These are phyloP conservation scores for Colletotrichum eleusines DNA, from an alignment of 2,329 filamentous ascomycete genomes.

Conservation along the genomic window DNA sequence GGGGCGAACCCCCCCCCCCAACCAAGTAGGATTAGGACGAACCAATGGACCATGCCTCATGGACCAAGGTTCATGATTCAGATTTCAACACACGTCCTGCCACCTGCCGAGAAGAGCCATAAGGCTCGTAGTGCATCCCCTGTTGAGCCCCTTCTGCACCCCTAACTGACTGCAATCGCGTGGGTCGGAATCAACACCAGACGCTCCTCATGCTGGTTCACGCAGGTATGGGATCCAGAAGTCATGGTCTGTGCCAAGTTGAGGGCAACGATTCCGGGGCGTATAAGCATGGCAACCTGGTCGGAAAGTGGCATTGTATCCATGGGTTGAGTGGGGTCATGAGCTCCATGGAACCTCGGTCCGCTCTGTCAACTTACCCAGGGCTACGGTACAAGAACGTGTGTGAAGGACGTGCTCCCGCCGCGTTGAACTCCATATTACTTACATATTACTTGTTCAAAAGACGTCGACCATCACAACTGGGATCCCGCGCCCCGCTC, in stretches of 20 bases:
- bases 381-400: background rate
- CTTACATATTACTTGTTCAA: background rate
- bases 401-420: constrained; percentile 18
- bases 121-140: constrained; percentile 13
- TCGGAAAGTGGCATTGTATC: constrained; percentile 4
- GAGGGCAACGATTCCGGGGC: constrained; percentile 1
- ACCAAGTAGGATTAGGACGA: constrained; percentile 23
- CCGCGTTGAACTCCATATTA: background rate
- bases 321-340: background rate
- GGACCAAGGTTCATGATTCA: constrained; percentile 36
- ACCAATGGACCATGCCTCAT: constrained; percentile 24
- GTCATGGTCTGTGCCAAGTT: constrained; percentile 13
- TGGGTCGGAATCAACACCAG: constrained; percentile 35
- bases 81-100: background rate
- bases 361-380: background rate
- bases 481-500: constrained; percentile 21
- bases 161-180: constrained; percentile 3
- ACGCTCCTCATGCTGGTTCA: background rate
- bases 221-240: constrained; percentile 20
- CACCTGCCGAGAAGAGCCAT: constrained; percentile 10
- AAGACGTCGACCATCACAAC: constrained; percentile 4
- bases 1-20: constrained; percentile 15
- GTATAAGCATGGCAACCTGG: background rate
- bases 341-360: constrained; percentile 11
- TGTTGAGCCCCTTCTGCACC: constrained; percentile 6